A percentile compares a stretch with the other conserved stretches of the same genome.
These are phyloP conservation scores for Neoboletus subvelutipes DNA, from an alignment of 768 basidiomycete species.

Conservation along the genomic window DNA sequence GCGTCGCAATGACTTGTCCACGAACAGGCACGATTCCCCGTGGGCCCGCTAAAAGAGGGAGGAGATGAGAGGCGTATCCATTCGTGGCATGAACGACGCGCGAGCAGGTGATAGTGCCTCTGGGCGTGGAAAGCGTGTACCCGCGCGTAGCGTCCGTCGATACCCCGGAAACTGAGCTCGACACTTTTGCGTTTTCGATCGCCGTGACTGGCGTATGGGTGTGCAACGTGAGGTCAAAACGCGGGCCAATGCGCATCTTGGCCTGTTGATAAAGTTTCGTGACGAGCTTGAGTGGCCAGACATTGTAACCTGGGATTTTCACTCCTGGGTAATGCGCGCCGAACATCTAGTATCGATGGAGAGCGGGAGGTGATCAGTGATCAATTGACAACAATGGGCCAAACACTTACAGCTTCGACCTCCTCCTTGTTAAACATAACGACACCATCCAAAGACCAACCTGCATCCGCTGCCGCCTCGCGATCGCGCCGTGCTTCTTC, in stretches of 20 bases:
- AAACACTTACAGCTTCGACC: conserved; percentile 43
- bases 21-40: conserved; percentile 66
- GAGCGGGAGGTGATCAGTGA: background rate
- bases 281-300: conserved; percentile 84
- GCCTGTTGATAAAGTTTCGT: conserved; percentile 57
- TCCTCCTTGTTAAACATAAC: conserved; percentile 49
- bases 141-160: background rate
- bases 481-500: conserved; percentile 42
- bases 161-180: background rate
- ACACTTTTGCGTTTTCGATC: conserved; percentile 26
- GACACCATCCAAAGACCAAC: conserved; percentile 44
- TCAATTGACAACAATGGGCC: background rate
- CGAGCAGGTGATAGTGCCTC: conserved; percentile 59
- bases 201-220: conserved; percentile 70
- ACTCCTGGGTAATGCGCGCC: conserved; percentile 51
- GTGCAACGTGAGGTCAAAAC: conserved; percentile 54
- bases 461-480: conserved; percentile 52
- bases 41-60: conserved; percentile 62
- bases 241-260: conserved; percentile 20
- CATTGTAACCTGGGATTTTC: conserved; percentile 54
- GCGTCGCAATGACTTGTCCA: conserved; percentile 59
- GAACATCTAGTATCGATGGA: conserved; percentile 18
- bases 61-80: conserved; percentile 72
- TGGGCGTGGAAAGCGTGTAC: conserved; percentile 45
- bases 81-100: conserved; percentile 88